A percentile compares a stretch with the other conserved stretches of the same genome.
Conservation (phyloP, 2,329 filamentous ascomycete genomes). For the Coniochaeta sp. region DNA sequence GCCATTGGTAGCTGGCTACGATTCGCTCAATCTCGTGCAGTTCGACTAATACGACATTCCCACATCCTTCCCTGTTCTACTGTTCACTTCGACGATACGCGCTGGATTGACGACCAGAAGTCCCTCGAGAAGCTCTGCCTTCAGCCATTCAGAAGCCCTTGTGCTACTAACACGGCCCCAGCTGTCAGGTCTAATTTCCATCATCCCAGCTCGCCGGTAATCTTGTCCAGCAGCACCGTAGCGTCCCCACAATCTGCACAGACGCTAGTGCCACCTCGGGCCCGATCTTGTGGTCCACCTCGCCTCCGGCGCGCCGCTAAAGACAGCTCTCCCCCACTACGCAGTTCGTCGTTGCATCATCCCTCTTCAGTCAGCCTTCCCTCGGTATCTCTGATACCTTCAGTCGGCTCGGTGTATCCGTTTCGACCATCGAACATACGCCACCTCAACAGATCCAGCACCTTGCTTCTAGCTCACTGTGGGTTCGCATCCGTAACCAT, state of each 20-base stretch:
- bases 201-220: constrained; percentile 15
- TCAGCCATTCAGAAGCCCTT: neutral
- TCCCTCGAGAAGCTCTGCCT: neutral
- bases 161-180: neutral
- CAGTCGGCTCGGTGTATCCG: neutral
- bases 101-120: neutral
- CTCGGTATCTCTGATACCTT: too few species aligned
- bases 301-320: constrained; percentile 2
- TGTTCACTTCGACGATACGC: neutral
- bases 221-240: constrained; percentile 13
- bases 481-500: neutral
- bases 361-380: neutral
- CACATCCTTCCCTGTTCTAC: neutral
- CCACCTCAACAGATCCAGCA: neutral
- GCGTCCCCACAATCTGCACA: constrained; percentile 15
- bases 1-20: neutral
- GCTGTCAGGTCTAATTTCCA: constrained; percentile 8
- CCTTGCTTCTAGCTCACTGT: neutral
- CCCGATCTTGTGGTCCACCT: constrained; percentile 3
- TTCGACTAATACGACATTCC: neutral
- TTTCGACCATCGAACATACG: neutral
- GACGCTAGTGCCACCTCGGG: constrained; percentile 9
- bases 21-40: neutral
- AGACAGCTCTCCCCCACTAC: constrained; percentile 3
- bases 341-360: constrained; percentile 1